Base-by-base conservation (phyloP, 2,329 filamentous ascomycete genomes). In the Chaetomium sp. region DNA sequence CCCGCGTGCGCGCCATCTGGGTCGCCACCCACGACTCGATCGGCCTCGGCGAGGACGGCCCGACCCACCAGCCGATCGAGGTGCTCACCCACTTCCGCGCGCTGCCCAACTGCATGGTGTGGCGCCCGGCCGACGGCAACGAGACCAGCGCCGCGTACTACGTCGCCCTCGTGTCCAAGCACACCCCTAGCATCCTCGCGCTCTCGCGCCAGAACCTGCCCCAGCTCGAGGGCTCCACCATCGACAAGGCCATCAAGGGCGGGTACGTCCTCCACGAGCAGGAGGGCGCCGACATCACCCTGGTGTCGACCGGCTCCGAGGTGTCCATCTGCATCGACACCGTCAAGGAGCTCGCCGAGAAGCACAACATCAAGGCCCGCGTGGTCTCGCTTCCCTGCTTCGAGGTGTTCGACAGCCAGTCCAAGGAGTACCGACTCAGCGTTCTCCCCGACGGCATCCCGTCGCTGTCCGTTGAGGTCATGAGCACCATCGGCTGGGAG, bases 1-100 rank as follows among this genome's bases (percentile, higher is more conserved):
- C 91, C 47, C 91, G 89, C 74, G 82, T 91, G 72, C 92, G 92
- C 68, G 81, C 85, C 71, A 91, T 99, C 79, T 95, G 94, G 86
- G 83, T 97, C 67, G 92, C 94, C 69, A 97, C 92, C 66, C 92
- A 97, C 83, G 92, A 97, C 82, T 96, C 92, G 64, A 99, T 99
- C 68, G 94, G 94, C 80, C 89, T 97, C 65, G 94, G 94, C 76
- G 94, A 99, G 79, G 94, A 99, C 70, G 94, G 94, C 62, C 92
- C 94, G 66, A 99, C 94, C 56, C 94, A 99, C 79, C 94, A 99
- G 83, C 94, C 94, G 73, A 96, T 99, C 67, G 94, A 99, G 85
- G 96, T 91, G 45, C 85, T 97, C 62, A 88, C 91, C 59, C 94
- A 97, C 79, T 97, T 97, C 90, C 92, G 94, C 73, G 94, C 94